Base-by-base conservation (phyloP, 805 yeast genomes). In the Cephaloascus albidus region DNA sequence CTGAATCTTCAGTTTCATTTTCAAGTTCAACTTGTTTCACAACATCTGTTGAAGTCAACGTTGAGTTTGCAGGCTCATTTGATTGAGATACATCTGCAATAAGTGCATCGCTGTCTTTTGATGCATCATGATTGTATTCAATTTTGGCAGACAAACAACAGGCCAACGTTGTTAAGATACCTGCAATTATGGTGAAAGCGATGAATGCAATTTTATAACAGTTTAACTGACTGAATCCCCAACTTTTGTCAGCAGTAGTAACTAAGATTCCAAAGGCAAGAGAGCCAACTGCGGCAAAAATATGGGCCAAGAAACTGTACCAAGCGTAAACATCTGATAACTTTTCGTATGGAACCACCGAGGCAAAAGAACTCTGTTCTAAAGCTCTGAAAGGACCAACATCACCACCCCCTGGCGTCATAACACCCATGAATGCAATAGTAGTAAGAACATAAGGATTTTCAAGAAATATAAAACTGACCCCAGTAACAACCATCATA, bases 371-470 rank as follows among this genome's bases (percentile, higher is more conserved):
- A 23, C 74, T 60, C 44, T 74, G 79, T 46, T 76, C 82, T n/a
- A 75, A 57, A 6, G 78, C 68, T 42, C 78, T 57, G 52, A 74
- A 76, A 1, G 81, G 77, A 1, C 81, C 80, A 18, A 72, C 76
- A 43, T 76, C 82, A 4, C 70, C 70, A 3, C 81, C 81, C n/a
- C 70, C 59, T 2, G 79, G 78, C 2, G 79, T 72, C 18, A 75
- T 58, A n/a, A 74, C 69, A 2, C 82, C 81, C 10, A 70, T 34
- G 14, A 70, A 52, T 2, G 74, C 64, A 1, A 68, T 60, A 0
- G 55, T 36, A 32, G 65, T 54, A 36, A 76, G 50, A 1, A 66
- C 15, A 31, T 48, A 49, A 38, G 52, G 60, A 44, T 61, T 61
- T 14, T 58, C 54, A 5, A 58, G 42, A 16, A 57, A 38, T 3